Evolutionary conservation across 306 rosid species (phyloP).

Genomic region (Glycine soja): DNA sequence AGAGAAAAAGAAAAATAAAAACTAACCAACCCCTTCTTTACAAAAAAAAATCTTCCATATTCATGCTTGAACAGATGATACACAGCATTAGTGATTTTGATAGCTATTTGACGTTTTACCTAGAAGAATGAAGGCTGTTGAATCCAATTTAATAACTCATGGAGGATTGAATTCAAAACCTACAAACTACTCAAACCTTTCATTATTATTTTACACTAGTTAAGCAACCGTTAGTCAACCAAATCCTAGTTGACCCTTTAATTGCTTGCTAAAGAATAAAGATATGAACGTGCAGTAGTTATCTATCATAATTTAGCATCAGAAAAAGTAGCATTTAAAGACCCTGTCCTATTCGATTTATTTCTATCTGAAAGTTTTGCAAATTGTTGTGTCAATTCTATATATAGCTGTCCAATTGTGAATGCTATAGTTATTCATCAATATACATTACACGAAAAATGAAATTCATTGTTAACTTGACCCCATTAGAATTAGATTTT

Average conservation of each 20-base stretch:
- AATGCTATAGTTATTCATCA: not conserved
- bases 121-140: constrained; percentile 6
- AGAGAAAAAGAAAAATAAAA: not conserved
- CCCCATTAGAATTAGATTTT: not conserved
- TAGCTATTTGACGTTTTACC: constrained; percentile 41
- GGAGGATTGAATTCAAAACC: constrained; percentile 34
- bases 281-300: not conserved
- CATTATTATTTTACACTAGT: constrained; percentile 41
- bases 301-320: constrained; percentile 22
- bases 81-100: not conserved
- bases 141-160: not conserved
- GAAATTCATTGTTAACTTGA: not conserved
- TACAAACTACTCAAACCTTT: constrained; percentile 33
- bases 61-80: constrained; percentile 11
- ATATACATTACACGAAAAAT: not conserved
- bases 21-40: not conserved
- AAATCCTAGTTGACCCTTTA: constrained; percentile 19
- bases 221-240: constrained; percentile 31
- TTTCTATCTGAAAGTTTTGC: constrained; percentile 9
- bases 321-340: constrained; percentile 39
- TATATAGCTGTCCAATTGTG: not conserved
- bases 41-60: not conserved
- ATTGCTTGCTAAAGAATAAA: constrained; percentile 3
- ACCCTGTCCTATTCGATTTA: constrained; percentile 27
- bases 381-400: constrained; percentile 13